A percentile compares a stretch with the other conserved stretches of the same genome.
phyloP scores from a whole-genome alignment of 768 basidiomycete species.

The Agrocybe pediades region DNA sequence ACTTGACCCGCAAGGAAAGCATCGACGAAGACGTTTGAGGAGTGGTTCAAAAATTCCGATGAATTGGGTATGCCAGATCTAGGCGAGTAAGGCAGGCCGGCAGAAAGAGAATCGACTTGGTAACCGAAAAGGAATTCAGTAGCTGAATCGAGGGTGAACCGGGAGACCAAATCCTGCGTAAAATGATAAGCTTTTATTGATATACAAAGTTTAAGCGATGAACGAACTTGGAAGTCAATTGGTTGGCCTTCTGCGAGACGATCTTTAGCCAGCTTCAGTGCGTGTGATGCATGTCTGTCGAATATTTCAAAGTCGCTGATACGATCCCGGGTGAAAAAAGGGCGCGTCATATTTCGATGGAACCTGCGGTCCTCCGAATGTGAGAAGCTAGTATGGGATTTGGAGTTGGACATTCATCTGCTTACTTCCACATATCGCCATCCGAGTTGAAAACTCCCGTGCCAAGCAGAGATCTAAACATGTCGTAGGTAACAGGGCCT shows the following conservation, averaged over 20 bases:
- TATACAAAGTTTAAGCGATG: neutral
- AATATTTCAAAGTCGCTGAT: conserved; percentile 63
- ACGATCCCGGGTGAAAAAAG: conserved; percentile 64
- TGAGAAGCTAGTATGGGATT: conserved; percentile 12
- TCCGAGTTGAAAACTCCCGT: conserved; percentile 63
- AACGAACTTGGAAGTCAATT: conserved; percentile 56
- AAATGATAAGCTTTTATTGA: neutral
- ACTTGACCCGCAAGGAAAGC: conserved; percentile 53
- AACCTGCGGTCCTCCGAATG: conserved; percentile 31
- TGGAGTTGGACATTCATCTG: neutral
- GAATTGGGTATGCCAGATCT: conserved; percentile 25
- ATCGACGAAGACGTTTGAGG: conserved; percentile 43
- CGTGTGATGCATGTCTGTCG: conserved; percentile 49
- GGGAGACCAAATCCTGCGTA: conserved; percentile 41
- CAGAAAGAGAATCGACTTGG: conserved; percentile 49
- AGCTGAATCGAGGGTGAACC: conserved; percentile 66
- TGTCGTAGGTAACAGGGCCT: conserved; percentile 27
- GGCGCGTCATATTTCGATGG: conserved; percentile 66
- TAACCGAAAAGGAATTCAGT: conserved; percentile 60
- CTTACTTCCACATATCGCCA: conserved; percentile 71
- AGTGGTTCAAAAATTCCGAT: conserved; percentile 29
- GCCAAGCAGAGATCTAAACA: conserved; percentile 43
- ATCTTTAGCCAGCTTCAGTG: conserved; percentile 42
- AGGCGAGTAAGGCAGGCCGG: conserved; percentile 53
- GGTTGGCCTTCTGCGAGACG: conserved; percentile 47